Percentiles rank a stretch among this genome's conserved stretches.
These are phyloP conservation scores for Mucor mucedo DNA, from an alignment of 371 early-diverging fungal species.

Conservation along the genomic window DNA sequence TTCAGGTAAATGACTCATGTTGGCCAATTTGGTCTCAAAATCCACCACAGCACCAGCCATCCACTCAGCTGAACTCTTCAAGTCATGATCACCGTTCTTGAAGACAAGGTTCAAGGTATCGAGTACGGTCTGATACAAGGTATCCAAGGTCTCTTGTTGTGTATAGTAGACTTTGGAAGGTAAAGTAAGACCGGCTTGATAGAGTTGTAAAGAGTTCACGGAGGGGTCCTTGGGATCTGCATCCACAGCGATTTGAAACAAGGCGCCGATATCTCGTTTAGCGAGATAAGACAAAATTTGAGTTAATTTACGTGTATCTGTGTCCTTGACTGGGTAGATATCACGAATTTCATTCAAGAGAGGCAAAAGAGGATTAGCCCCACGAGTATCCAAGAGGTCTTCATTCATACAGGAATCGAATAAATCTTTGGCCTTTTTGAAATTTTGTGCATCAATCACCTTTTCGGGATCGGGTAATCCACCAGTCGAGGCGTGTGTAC, in stretches of 20 bases:
- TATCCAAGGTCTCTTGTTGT: slow-evolving; percentile 39
- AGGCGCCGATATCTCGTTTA: slow-evolving; percentile 16
- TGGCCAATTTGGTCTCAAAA: slow-evolving; percentile 54
- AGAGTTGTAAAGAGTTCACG: slow-evolving; percentile 41
- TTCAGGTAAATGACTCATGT: slow-evolving; percentile 34
- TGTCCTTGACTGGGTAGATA: slow-evolving; percentile 18
- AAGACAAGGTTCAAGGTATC: slow-evolving; percentile 33
- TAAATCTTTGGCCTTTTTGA: slow-evolving; percentile 51
- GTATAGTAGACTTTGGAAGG: slow-evolving; percentile 65
- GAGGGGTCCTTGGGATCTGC: slow-evolving; percentile 58
- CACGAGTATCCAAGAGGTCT: slow-evolving; percentile 45
- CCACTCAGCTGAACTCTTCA: background rate
- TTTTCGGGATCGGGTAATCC: slow-evolving; percentile 42
- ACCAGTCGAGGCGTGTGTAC: slow-evolving; percentile 14
- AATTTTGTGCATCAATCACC: slow-evolving; percentile 51
- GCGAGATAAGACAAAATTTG: slow-evolving; percentile 20
- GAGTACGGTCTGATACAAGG: slow-evolving; percentile 38
- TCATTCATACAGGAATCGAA: slow-evolving; percentile 67
- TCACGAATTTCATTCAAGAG: slow-evolving; percentile 41
- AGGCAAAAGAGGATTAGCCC: slow-evolving; percentile 52
- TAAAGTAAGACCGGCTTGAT: slow-evolving; percentile 59
- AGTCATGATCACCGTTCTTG: background rate
- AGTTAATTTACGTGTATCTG: slow-evolving; percentile 24
- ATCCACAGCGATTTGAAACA: slow-evolving; percentile 27
- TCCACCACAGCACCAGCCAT: slow-evolving; percentile 46